These are phyloP conservation scores for Citropsis articulata DNA, from an alignment of 345 rosid species.

Conservation along the genomic window DNA sequence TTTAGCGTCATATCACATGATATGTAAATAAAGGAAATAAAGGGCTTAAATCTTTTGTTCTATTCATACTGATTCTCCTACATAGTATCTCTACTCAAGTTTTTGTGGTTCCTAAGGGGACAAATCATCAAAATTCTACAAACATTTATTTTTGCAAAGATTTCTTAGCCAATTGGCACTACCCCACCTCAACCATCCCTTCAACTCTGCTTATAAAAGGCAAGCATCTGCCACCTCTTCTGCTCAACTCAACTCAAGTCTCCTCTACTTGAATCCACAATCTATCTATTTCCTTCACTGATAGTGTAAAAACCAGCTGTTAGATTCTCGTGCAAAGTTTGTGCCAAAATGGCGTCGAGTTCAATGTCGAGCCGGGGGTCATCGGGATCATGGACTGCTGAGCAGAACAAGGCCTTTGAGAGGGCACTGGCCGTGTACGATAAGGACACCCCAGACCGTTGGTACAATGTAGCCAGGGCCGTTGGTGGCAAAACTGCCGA, in stretches of 20 bases:
- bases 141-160: conserved; percentile 27
- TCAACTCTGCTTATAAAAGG: conserved; percentile 58
- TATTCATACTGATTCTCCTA: conserved; percentile 40
- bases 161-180: conserved; percentile 44
- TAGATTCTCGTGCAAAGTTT: too few relatives aligned
- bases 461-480: conserved; percentile 88
- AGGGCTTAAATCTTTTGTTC: conserved; percentile 1
- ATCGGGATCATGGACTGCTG: conserved; percentile 68
- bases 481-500: conserved; percentile 87
- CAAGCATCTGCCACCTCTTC: conserved; percentile 41
- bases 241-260: conserved; percentile 29
- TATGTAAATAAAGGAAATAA: conserved; percentile 5
- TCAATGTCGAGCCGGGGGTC: conserved; percentile 56
- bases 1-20: background rate
- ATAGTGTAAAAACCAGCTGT: too few relatives aligned
- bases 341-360: conserved; percentile 57
- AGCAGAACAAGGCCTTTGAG: conserved; percentile 96
- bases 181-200: conserved; percentile 28
- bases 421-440: conserved; percentile 86
- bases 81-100: conserved; percentile 17
- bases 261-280: conserved; percentile 1
- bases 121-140: conserved; percentile 56
- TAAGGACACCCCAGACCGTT: conserved; percentile 95
- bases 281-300: background rate
- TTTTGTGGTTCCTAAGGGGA: conserved; percentile 51